Evolutionary conservation across 169 alveolate species (phyloP), one percentile per base, ranked within the genome.

Genomic region (Eimeria acervulina): DNA sequence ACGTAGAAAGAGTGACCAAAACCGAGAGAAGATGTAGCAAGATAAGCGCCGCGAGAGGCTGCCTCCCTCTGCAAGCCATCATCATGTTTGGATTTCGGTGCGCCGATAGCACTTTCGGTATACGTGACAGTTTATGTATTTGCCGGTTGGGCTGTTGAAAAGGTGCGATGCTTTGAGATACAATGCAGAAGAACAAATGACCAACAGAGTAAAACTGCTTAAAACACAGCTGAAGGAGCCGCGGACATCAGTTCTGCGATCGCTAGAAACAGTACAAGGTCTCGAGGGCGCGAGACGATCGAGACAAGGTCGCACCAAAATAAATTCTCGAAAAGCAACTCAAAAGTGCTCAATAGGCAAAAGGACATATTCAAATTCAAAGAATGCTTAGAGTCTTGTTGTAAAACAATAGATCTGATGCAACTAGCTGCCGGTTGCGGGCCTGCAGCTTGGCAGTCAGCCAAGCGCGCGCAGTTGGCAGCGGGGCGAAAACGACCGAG

Each of bases 401-500:
- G 66, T 47, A 78, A 78, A 78, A 42, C 51, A 44, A 42, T 47
- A 44, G 40, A 78, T 78, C 44, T 78, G 88, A 44, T 26, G 38
- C 59, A 42, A 7, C 2, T 8, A 23, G n/a, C 61, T 44, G 40
- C 36, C 44, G 6, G 8, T 26, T 23, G 63, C 31, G n/a, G 40
- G 66, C 88, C 7, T 78, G 88, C 59, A 7, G 66, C 40, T 5
- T 7, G 26, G 51, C n/a, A 38, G 63, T 42, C 44, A 78, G 88
- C 40, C n/a, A 40, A 26, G 40, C 26, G 59, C 88, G 38, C 68
- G n/a, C 66, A 10, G 59, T 66, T 44, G 23, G 66, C 10, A 6
- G 40, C 55, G 61, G 7, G 42, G 88, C 88, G 88, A n/a, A n/a
- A n/a, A n/a, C 36, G 28, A 51, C 83, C 36, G 83, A 15, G 31